Evolutionary conservation across 768 basidiomycete species (phyloP).

Genomic region (Lactarius hatsudake): DNA sequence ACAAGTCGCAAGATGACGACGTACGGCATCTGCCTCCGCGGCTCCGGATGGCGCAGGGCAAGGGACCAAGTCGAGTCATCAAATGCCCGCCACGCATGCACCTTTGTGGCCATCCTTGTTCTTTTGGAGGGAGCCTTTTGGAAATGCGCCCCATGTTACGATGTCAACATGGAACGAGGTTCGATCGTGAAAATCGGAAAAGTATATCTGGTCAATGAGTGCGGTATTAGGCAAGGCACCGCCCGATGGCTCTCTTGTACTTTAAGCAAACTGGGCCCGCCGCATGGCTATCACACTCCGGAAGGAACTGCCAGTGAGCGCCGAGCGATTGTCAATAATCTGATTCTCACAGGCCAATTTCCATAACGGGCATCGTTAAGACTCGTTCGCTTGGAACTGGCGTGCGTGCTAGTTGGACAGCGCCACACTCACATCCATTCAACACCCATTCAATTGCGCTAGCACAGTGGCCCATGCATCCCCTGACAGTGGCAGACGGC

Average conservation of each 20-base stretch:
- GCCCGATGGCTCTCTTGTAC: background rate
- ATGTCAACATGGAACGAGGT: slow-evolving; percentile 5
- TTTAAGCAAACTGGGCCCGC: background rate
- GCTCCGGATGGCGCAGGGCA: background rate
- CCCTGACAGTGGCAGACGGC: background rate
- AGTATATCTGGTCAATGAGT: background rate
- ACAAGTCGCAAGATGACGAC: background rate
- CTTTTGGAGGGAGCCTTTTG: background rate
- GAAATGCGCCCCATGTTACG: slow-evolving; percentile 6
- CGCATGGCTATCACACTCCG: background rate
- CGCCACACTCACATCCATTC: background rate
- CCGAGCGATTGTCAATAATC: background rate
- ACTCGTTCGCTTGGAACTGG: background rate
- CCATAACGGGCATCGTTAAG: background rate
- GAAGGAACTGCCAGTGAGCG: background rate
- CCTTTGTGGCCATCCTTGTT: slow-evolving; percentile 21
- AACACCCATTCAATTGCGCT: background rate
- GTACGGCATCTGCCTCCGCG: slow-evolving; percentile 10
- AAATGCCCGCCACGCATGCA: background rate
- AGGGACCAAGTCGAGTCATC: slow-evolving; percentile 7
- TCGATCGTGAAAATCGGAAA: background rate
- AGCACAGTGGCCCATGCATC: background rate
- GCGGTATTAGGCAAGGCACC: background rate
- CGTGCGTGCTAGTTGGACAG: background rate
- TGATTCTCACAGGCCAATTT: background rate